Evolutionary conservation across 2,329 filamentous ascomycete species (phyloP), one percentile per base, ranked within the genome.

Genomic region (Fusarium penzigii): DNA sequence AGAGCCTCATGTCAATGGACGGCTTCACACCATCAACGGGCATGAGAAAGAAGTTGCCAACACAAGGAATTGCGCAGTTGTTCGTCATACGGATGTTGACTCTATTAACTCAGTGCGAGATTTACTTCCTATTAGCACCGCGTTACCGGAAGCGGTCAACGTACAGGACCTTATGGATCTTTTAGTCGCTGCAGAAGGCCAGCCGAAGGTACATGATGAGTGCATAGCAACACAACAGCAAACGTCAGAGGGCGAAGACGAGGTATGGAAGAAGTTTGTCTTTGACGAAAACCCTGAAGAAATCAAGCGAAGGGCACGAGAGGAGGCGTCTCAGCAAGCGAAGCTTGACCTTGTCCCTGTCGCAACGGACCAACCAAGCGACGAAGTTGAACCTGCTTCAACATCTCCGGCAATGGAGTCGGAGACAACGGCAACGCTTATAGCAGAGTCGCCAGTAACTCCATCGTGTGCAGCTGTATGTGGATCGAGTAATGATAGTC

Each of bases 191-290:
- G 59, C 53, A 5, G 55, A 57, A 42, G 46, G 45, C 39, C 39
- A 17, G 14, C 46, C 42, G 2, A 44, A 9, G 7, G 17, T 16
- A 17, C 7, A 32, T 4, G 40, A 32, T 13, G 17, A 46, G 17
- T 34, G 6, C 11, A 13, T n/a, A 17, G 29, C 51, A 42, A 5
- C 6, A 9, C 11, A 16, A 11, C 38, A 9, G 38, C 39, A 55
- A 16, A 32, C 11, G 17, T 14, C 17, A 20, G 45, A 53, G 29
- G 55, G 58, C 16, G 58, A 67, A 32, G 62, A 68, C 17, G 61
- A 65, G 38, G 52, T 67, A 7, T 70, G 62, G 68, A 67, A 62
- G 49, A 64, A 34, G 42, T 69, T 69, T 49, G 46, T 70, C 17
- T 57, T 65, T 14, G 63, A 66, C 42, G 55, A 61, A 9, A 49